These are phyloP conservation scores for Boechera retrofracta DNA, from an alignment of 345 rosid genomes.

Conservation along the genomic window DNA sequence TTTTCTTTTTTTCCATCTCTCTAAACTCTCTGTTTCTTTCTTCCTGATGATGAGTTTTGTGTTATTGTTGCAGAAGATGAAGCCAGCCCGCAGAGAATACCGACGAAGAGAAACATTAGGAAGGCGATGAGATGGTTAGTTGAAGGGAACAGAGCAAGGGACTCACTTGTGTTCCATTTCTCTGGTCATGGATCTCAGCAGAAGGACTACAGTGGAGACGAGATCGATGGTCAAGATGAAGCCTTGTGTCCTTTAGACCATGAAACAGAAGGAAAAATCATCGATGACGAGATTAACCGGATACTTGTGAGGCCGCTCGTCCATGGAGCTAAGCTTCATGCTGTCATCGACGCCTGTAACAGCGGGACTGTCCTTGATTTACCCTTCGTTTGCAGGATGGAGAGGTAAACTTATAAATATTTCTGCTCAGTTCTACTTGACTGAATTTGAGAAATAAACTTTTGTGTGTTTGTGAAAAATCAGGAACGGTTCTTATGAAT, in stretches of 20 bases:
- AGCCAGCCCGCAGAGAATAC: constrained; percentile 54
- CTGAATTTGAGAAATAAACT: constrained; percentile 5
- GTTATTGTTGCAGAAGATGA: constrained; percentile 66
- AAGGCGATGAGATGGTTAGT: constrained; percentile 74
- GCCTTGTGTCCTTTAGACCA: constrained; percentile 74
- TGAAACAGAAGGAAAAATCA: constrained; percentile 67
- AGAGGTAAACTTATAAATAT: constrained; percentile 46
- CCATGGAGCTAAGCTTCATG: constrained; percentile 70
- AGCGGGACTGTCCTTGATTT: constrained; percentile 79
- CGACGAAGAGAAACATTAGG: constrained; percentile 76
- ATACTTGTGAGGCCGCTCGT: constrained; percentile 76
- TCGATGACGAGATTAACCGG: constrained; percentile 74
- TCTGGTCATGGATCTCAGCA: constrained; percentile 83
- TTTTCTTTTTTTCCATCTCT: not conserved
- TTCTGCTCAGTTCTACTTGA: not conserved
- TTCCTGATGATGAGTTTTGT: constrained; percentile 19
- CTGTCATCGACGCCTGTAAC: constrained; percentile 71
- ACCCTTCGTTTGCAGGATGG: constrained; percentile 67
- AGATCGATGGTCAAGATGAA: constrained; percentile 76
- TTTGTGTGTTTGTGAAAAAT: constrained; percentile 1
- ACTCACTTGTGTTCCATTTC: constrained; percentile 81
- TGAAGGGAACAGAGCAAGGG: constrained; percentile 68
- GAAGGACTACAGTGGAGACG: constrained; percentile 56
- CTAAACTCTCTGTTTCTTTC: not conserved
- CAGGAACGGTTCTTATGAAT: constrained; percentile 65